Base-by-base conservation (phyloP, 202 grass and related monocot genomes). In the Tripidium arundinaceum region DNA sequence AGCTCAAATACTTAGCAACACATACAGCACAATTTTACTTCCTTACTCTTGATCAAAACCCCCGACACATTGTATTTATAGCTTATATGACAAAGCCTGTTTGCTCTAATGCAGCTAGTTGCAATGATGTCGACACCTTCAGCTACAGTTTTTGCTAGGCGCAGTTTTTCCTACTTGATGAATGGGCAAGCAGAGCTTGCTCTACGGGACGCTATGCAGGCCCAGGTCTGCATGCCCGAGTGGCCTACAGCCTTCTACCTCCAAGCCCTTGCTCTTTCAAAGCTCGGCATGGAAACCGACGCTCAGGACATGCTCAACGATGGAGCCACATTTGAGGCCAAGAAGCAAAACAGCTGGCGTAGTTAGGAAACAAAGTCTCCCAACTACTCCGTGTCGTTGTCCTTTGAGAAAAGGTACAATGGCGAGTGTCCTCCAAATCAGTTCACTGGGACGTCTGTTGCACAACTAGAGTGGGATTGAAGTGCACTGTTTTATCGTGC, bases 301-400 rank as follows among this genome's bases (percentile, higher is more conserved):
- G 96, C 96, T 0, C 92, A 96, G 68, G 96, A 99, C 69, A 99
- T 99, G 96, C 92, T 99, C 13, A 99, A 96, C 8, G 96, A 99
- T 40, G 96, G 92, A 49, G 96, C 96, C 42, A 89, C 86, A 38
- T 99, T 99, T 40, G 96, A 99, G 49, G 83, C 83, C 58, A 99
- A 99, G 89, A 96, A 91, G 86, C 92, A 90, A 71, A 96, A 93
- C 75, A 87, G 92, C 72, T 99, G 96, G 96, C 92, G 96, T 29
- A 78, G 85, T 71, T 96, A 91, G 66, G 16, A 6, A 33, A 33
- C 4, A 33, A 38, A 52, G 34, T 22, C 27, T 24, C 29, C 2
- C 14, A 3, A 65, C 27, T 76, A 63, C 80, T 68, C 68, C 45
- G 19, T 36, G 37, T 34, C 33, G 50, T 7, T 65, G 15, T 68